Conservation (phyloP, 352 stramenopile species). For the Globisporangium spinosum region DNA sequence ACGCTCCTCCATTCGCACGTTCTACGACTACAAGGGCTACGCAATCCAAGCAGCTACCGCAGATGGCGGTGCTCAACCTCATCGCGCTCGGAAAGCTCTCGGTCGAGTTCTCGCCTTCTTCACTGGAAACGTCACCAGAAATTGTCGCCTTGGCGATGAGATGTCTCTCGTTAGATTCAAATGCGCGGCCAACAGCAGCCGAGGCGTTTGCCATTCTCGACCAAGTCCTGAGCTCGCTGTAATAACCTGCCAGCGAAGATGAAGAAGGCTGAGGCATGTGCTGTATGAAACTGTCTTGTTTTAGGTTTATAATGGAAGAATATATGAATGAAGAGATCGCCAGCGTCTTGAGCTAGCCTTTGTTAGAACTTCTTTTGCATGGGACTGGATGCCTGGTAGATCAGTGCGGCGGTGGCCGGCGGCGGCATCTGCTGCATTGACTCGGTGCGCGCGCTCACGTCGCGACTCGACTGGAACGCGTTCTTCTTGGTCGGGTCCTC, state of each 20-base stretch:
- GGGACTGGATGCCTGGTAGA: conserved; percentile 20
- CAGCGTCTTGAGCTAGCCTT: too few relatives aligned
- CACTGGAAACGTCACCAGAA: not conserved
- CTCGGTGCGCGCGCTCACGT: conserved; percentile 12
- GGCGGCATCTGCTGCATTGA: conserved; percentile 17
- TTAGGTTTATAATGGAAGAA: not conserved
- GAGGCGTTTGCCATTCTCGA: not conserved
- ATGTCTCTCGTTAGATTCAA: conserved; percentile 1
- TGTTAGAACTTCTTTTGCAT: conserved; percentile 16
- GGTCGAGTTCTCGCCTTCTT: conserved; percentile 1
- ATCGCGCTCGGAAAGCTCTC: conserved; percentile 2
- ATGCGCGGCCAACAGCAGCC: not conserved
- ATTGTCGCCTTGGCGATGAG: not conserved
- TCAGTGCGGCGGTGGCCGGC: conserved; percentile 26
- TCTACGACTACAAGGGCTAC: not conserved
- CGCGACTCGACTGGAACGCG: conserved; percentile 44
- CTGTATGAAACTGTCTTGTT: not conserved
- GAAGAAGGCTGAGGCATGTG: not conserved
- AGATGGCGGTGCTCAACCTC: conserved; percentile 6
- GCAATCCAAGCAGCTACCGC: not conserved
- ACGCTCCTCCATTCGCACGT: conserved; percentile 23
- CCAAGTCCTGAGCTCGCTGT: not conserved
- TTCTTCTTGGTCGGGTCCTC: conserved; percentile 76
- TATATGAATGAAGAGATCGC: not conserved
- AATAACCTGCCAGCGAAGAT: not conserved